Conservation (phyloP, 2,329 filamentous ascomycete species). For the Fusarium staphyleae region DNA sequence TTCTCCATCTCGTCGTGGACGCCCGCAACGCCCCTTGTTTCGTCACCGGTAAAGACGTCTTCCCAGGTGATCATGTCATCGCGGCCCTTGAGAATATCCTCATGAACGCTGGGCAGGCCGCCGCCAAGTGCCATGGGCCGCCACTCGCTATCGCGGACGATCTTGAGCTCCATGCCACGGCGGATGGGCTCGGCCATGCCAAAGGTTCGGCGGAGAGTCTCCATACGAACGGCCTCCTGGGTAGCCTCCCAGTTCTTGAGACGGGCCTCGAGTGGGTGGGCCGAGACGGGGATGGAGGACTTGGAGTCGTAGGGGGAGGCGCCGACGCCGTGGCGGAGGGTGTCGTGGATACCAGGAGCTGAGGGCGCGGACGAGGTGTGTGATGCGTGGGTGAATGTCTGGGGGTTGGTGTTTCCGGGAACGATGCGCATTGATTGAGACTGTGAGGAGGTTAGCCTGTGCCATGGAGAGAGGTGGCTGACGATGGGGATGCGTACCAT, state of each 20-base stretch:
- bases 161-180: slow-evolving; percentile 94
- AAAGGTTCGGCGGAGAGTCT: slow-evolving; percentile 83
- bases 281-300: slow-evolving; percentile 57
- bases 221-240: slow-evolving; percentile 88
- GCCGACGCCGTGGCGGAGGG: slow-evolving; percentile 82
- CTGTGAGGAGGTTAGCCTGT: slow-evolving; percentile 33
- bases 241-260: slow-evolving; percentile 90
- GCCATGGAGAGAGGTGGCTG: slow-evolving; percentile 7
- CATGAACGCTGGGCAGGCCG: slow-evolving; percentile 73
- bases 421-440: slow-evolving; percentile 86
- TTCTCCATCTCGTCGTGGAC: slow-evolving; percentile 95
- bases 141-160: slow-evolving; percentile 82
- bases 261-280: slow-evolving; percentile 91
- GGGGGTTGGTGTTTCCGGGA: slow-evolving; percentile 72
- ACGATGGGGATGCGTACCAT: slow-evolving; percentile 54
- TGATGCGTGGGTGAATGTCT: slow-evolving; percentile 68
- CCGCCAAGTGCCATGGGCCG: slow-evolving; percentile 72
- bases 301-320: slow-evolving; percentile 62
- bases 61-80: slow-evolving; percentile 88
- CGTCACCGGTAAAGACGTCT: slow-evolving; percentile 86
- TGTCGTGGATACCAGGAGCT: slow-evolving; percentile 91
- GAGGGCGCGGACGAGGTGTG: slow-evolving; percentile 79
- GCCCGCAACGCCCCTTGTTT: slow-evolving; percentile 71
- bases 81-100: slow-evolving; percentile 83
- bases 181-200: slow-evolving; percentile 93